Conservation (phyloP, 1,139 yeast species). For the Yamadazyma atlantica region DNA sequence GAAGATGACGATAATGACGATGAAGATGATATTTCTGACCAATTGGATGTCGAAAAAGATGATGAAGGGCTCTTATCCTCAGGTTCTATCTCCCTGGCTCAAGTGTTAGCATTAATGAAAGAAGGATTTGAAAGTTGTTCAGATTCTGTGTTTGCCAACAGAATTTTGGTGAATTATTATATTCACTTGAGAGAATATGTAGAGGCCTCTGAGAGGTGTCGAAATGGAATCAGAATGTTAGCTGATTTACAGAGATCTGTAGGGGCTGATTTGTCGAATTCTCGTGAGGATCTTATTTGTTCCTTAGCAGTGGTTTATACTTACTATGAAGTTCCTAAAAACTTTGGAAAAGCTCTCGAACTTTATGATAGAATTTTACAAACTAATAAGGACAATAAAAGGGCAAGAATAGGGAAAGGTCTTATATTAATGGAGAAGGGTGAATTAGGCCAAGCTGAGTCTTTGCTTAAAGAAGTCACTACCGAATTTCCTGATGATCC, state of each 20-base stretch:
- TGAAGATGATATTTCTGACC: conserved; percentile 15
- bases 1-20: conserved; percentile 16
- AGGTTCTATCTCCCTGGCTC: conserved; percentile 42
- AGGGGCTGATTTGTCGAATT: conserved; percentile 47
- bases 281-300: conserved; percentile 62
- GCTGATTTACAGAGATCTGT: conserved; percentile 48
- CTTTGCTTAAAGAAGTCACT: conserved; percentile 52
- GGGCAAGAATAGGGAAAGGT: conserved; percentile 81
- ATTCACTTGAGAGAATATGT: conserved; percentile 64
- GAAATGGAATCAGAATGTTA: conserved; percentile 58
- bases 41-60: conserved; percentile 10
- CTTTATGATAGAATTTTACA: conserved; percentile 64
- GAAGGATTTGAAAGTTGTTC: conserved; percentile 51
- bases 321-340: conserved; percentile 86
- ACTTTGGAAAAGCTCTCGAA: conserved; percentile 70
- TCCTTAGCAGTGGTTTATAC: conserved; percentile 77
- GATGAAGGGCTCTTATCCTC: conserved; percentile 9
- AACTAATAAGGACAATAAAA: conserved; percentile 43
- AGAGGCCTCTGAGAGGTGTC: conserved; percentile 60
- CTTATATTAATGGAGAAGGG: conserved; percentile 69
- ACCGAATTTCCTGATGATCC: conserved; percentile 50
- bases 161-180: conserved; percentile 64
- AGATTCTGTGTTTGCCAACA: conserved; percentile 57
- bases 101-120: conserved; percentile 52
- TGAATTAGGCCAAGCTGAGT: conserved; percentile 52